Percentiles rank a stretch among this genome's conserved stretches.
These are phyloP conservation scores for Claviceps monticola DNA, from an alignment of 2,329 filamentous ascomycete genomes.

Conservation along the genomic window DNA sequence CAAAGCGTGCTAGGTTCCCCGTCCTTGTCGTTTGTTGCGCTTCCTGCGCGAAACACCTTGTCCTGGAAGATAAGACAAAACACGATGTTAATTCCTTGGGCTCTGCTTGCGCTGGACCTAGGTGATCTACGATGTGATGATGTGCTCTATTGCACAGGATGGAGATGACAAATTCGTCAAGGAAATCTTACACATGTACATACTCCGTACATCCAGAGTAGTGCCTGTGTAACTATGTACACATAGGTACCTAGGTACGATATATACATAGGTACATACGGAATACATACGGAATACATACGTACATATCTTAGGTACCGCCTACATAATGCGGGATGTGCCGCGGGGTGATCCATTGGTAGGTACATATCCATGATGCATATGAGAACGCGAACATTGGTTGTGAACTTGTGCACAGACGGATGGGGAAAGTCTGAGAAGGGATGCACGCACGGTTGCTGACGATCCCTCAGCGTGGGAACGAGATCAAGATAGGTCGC, in stretches of 20 bases:
- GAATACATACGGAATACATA: too few relatives aligned
- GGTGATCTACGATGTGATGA: too few relatives aligned
- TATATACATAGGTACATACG: neutral
- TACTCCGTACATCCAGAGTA: neutral
- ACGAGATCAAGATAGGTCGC: conserved; percentile 46
- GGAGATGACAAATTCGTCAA: too few relatives aligned
- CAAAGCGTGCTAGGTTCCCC: neutral
- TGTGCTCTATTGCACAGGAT: too few relatives aligned
- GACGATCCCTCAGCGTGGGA: conserved; percentile 31
- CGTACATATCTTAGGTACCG: neutral
- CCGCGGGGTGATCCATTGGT: too few relatives aligned
- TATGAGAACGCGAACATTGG: too few relatives aligned
- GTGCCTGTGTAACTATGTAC: neutral
- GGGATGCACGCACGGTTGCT: too few relatives aligned
- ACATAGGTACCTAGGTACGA: neutral
- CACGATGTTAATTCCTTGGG: neutral
- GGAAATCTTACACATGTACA: neutral
- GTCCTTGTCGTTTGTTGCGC: neutral
- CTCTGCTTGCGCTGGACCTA: too few relatives aligned
- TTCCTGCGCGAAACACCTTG: neutral
- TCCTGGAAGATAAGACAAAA: neutral
- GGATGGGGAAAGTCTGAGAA: too few relatives aligned
- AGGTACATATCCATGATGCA: too few relatives aligned
- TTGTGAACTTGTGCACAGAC: too few relatives aligned
- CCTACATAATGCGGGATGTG: neutral